Conservation (phyloP, 140 eudicot species). For the Oenanthe javanica region DNA sequence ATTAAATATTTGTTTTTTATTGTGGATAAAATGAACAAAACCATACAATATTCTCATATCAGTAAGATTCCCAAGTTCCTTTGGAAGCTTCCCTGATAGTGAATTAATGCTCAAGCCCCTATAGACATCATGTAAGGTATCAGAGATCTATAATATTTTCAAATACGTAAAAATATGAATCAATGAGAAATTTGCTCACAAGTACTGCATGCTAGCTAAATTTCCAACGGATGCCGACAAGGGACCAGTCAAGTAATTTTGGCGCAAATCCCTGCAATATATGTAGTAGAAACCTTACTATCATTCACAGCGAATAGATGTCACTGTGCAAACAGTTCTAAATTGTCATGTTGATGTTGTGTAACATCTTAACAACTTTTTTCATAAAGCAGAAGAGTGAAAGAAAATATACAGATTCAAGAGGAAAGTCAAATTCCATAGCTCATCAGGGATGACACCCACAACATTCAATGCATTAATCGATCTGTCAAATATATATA, state of each 20-base stretch:
- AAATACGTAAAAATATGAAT: not conserved
- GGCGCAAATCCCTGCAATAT: slow-evolving; percentile 45
- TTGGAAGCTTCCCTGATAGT: slow-evolving; percentile 61
- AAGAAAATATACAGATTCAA: slow-evolving; percentile 27
- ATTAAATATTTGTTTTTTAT: not conserved
- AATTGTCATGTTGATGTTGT: not conserved
- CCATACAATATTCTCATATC: slow-evolving; percentile 48
- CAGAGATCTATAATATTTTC: not conserved
- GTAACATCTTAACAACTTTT: not conserved
- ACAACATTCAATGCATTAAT: slow-evolving; percentile 22
- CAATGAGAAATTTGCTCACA: slow-evolving; percentile 32
- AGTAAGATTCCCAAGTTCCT: slow-evolving; percentile 58
- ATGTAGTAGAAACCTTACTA: not conserved
- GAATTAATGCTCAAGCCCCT: slow-evolving; percentile 64
- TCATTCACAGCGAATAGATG: not conserved
- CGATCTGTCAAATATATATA: slow-evolving; percentile 20
- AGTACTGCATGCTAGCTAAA: slow-evolving; percentile 50
- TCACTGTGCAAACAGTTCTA: not conserved
- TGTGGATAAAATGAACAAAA: not conserved
- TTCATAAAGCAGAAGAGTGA: too few relatives aligned
- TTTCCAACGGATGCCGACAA: slow-evolving; percentile 62
- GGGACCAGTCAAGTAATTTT: slow-evolving; percentile 67
- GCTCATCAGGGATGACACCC: slow-evolving; percentile 37
- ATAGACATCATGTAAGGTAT: not conserved
- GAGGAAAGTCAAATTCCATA: slow-evolving; percentile 49